Evolutionary conservation across 2,329 filamentous ascomycete genomes (phyloP).

Genomic region (Xylariaceae sp.): DNA sequence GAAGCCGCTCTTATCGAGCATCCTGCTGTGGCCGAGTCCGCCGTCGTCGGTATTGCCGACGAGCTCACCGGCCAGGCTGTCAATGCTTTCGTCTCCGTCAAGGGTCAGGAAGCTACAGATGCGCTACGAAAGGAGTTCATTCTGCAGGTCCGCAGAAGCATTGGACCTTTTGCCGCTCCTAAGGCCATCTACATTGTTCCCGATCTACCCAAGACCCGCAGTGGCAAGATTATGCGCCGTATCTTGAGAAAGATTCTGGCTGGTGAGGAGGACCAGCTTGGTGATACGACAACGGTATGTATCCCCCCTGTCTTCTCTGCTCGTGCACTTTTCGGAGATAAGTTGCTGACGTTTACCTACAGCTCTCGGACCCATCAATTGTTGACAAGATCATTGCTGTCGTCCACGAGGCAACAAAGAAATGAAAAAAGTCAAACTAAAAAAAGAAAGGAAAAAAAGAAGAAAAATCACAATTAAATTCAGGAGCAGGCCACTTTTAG

Average conservation of each 20-base stretch:
- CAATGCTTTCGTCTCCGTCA: conserved; percentile 92
- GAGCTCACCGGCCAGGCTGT: conserved; percentile 96
- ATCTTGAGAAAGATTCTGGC: conserved; percentile 96
- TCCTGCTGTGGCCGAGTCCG: conserved; percentile 81
- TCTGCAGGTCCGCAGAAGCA: conserved; percentile 92
- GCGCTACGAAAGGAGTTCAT: conserved; percentile 88
- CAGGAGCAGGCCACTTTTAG: conserved; percentile 13
- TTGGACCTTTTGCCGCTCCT: conserved; percentile 93
- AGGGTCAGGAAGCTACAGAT: conserved; percentile 69
- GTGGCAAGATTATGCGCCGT: conserved; percentile 97
- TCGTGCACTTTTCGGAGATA: neutral
- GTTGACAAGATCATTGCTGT: conserved; percentile 83
- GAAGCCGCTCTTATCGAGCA: conserved; percentile 96
- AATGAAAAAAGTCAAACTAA: conserved; percentile 34
- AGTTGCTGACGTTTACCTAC: conserved; percentile 11
- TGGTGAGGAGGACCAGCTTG: conserved; percentile 93
- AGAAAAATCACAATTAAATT: neutral
- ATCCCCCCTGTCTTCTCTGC: neutral
- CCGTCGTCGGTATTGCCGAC: conserved; percentile 87
- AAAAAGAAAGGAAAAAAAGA: conserved; percentile 4
- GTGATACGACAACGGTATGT: conserved; percentile 84
- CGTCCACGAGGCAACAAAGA: conserved; percentile 61
- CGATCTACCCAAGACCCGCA: conserved; percentile 94
- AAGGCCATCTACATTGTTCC: conserved; percentile 89
- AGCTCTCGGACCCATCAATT: conserved; percentile 85